Evolutionary conservation across 306 rosid species (phyloP).

Genomic region (Pyrus communis): DNA sequence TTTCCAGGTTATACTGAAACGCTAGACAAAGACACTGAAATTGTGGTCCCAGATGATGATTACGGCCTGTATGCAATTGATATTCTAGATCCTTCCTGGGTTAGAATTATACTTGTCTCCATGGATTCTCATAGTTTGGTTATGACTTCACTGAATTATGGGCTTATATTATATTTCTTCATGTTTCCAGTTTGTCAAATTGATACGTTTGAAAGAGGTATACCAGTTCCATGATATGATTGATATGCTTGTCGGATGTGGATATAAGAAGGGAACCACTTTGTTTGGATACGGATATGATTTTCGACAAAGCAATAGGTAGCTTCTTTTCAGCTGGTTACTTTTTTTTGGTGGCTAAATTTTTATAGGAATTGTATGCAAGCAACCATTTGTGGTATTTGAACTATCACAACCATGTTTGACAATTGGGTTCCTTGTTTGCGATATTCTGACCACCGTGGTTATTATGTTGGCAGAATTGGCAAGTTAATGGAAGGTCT

Average conservation of each 20-base stretch:
- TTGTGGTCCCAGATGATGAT: constrained; percentile 75
- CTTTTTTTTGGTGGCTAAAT: background rate
- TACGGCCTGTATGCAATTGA: constrained; percentile 85
- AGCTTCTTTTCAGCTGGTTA: background rate
- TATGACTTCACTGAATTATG: background rate
- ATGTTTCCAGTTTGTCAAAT: constrained; percentile 60
- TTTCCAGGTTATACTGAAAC: constrained; percentile 69
- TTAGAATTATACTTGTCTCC: constrained; percentile 14
- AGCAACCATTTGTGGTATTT: background rate
- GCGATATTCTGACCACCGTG: constrained; percentile 1
- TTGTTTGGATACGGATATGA: constrained; percentile 94
- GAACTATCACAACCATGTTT: background rate
- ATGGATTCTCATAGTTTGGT: background rate
- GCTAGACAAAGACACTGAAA: constrained; percentile 42
- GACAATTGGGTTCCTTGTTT: background rate
- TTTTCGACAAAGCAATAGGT: constrained; percentile 94
- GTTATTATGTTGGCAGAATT: constrained; percentile 42
- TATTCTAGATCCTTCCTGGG: constrained; percentile 80
- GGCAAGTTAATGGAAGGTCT: constrained; percentile 69
- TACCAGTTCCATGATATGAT: constrained; percentile 91
- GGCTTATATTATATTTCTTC: constrained; percentile 1
- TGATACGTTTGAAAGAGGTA: constrained; percentile 56
- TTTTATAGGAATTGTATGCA: background rate
- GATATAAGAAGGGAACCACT: constrained; percentile 84
- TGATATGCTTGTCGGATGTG: constrained; percentile 73